These are phyloP conservation scores for Saturnispora bothae DNA, from an alignment of 805 yeast genomes.

Conservation along the genomic window DNA sequence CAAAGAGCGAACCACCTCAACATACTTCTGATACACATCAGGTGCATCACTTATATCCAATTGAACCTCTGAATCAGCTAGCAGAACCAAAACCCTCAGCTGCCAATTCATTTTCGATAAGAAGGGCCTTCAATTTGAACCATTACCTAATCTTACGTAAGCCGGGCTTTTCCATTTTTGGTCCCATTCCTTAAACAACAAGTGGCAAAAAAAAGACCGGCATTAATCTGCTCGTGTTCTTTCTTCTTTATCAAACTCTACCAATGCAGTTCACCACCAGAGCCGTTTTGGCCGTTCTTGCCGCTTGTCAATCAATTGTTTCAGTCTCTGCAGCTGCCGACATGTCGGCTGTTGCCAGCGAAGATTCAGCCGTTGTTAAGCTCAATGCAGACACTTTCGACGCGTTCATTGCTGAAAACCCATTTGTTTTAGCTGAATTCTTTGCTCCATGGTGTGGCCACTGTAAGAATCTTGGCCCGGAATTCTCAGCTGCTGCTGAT, in stretches of 20 bases:
- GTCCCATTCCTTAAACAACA: too few relatives aligned
- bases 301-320: slow-evolving; percentile 20
- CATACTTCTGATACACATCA: background rate
- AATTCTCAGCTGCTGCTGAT: slow-evolving; percentile 65
- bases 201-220: slow-evolving; percentile 1
- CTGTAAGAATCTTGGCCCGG: slow-evolving; percentile 82
- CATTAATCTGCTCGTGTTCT: background rate
- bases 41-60: slow-evolving; percentile 2
- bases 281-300: slow-evolving; percentile 32
- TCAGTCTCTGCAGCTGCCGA: slow-evolving; percentile 28
- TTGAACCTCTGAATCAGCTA: background rate
- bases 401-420: slow-evolving; percentile 56
- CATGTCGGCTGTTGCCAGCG: slow-evolving; percentile 59
- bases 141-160: background rate
- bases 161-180: too few relatives aligned
- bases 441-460: slow-evolving; percentile 98
- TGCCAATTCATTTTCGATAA: slow-evolving; percentile 5
- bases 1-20: background rate
- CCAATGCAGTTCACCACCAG: slow-evolving; percentile 28
- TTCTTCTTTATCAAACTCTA: background rate
- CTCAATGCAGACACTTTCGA: slow-evolving; percentile 58
- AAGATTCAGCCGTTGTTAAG: slow-evolving; percentile 80
- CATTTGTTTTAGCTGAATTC: slow-evolving; percentile 76
- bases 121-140: background rate
- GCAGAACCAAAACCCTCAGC: slow-evolving; percentile 2